Evolutionary conservation across 257 asterid species (phyloP).

Genomic region (Rehmannia glutinosa): DNA sequence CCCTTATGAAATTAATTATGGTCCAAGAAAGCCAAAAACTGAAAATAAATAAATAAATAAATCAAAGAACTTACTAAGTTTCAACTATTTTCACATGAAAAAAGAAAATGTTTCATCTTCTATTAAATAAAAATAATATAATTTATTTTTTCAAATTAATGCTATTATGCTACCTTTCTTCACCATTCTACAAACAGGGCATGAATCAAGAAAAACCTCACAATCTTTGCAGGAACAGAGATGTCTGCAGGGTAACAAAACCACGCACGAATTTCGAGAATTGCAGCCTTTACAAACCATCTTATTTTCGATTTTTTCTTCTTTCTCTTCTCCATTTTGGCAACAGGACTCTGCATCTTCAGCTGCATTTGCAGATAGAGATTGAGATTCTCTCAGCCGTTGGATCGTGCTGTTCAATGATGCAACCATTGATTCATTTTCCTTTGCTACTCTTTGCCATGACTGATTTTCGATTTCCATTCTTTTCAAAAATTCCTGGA

Average conservation of each 20-base stretch:
- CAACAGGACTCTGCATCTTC: constrained; percentile 73
- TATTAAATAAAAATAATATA: neutral
- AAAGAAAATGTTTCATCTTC: neutral
- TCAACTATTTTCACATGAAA: neutral
- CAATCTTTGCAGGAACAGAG: constrained; percentile 59
- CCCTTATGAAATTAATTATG: no score
- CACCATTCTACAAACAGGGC: constrained; percentile 60
- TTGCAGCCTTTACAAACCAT: constrained; percentile 53
- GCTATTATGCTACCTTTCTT: constrained; percentile 62
- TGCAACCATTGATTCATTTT: constrained; percentile 47
- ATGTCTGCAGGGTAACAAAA: constrained; percentile 75
- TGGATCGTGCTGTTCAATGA: constrained; percentile 49
- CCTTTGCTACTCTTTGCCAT: constrained; percentile 63
- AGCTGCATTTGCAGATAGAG: constrained; percentile 20
- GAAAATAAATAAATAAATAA: no score
- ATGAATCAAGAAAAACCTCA: constrained; percentile 51
- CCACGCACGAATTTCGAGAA: constrained; percentile 34
- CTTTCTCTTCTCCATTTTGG: neutral
- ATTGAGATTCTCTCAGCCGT: constrained; percentile 36
- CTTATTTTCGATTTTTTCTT: neutral
- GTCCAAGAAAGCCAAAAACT: no score
- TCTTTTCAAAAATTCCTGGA: constrained; percentile 31
- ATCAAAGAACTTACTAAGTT: neutral
- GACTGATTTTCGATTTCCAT: constrained; percentile 51
- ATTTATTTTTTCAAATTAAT: constrained; percentile 32